Base-by-base conservation (phyloP, 148 eudicot genomes). In the Mesembryanthemum crystallinum region DNA sequence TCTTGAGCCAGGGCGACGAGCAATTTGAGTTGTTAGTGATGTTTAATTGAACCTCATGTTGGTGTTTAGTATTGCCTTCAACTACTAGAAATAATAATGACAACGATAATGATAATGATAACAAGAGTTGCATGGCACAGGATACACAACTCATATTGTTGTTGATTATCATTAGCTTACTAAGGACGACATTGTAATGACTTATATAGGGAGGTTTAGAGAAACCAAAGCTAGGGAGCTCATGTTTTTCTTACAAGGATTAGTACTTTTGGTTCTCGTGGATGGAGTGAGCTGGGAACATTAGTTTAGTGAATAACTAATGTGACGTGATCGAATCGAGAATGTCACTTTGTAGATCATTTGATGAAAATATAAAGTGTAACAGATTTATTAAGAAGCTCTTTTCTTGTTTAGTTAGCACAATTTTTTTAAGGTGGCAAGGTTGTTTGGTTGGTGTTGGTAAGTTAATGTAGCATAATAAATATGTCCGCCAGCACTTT, bases 1-100 rank as follows among this genome's bases (percentile, higher is more conserved):
- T 67, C 62, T 28, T 82, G 3, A 90, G 82, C 96, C 98, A 92
- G 15, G 79, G 80, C 1, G 85, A 85, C 29, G 81, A 60, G 0
- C 37, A n/a, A n/a, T n/a, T 62, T 21, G 76, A 20, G 15, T 58
- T 65, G 47, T 67, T 72, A 0, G 83, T 83, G 27, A 67, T 76
- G 74, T 83, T 87, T 12, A 39, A 54, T 30, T 54, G 32, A 21
- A 33, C 20, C 49, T 29, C 37, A 3, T 39, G 13, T 23, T 71
- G 71, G 55, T 59, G n/a, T 18, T 71, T 42, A 32, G 45, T 64
- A 8, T 23, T 54, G 0, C 51, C 69, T 33, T 81, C 43, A 30
- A 76, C 37, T n/a, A n/a, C n/a, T 1, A 66, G 8, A 28, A 23
- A 28, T 21, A 21, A 9, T 9, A 47, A 10, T 15, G 18, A 10